These are phyloP conservation scores for Lipomyces yamadae DNA, from an alignment of 805 yeast species.

Conservation along the genomic window DNA sequence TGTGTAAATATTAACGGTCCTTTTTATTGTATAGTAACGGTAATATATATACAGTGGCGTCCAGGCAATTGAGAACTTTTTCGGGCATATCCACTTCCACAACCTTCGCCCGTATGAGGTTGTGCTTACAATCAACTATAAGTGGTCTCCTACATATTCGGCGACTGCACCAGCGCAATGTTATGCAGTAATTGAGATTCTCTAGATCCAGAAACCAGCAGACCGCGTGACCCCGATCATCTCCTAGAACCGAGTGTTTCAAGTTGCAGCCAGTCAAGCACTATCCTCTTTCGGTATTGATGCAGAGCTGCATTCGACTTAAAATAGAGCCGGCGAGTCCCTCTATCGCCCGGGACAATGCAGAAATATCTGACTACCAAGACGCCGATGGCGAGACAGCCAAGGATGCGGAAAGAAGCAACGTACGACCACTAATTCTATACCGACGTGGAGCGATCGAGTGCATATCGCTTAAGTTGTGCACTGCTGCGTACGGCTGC, in stretches of 20 bases:
- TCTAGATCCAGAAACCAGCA: not conserved
- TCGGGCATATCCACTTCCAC: not conserved
- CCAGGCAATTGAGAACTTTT: not conserved
- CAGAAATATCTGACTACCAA: not conserved
- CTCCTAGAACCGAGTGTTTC: not conserved
- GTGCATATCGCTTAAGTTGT: not conserved
- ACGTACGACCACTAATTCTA: not conserved
- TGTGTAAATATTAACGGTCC: not conserved
- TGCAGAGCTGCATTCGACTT: no score
- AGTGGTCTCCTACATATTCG: not conserved
- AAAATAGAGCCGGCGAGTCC: not conserved
- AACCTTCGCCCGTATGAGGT: no score
- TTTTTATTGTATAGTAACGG: not conserved
- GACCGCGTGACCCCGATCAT: not conserved
- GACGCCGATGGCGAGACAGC: not conserved
- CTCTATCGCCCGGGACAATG: not conserved
- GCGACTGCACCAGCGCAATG: not conserved
- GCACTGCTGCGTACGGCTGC: not conserved
- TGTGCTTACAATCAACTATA: not conserved
- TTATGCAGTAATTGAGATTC: not conserved
- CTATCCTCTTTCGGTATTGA: not conserved
- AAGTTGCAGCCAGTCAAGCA: not conserved
- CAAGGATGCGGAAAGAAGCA: not conserved
- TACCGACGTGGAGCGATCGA: not conserved
- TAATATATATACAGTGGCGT: not conserved